These are phyloP conservation scores for Anthoceros angustus DNA, from an alignment of 225 moss, liverwort and hornwort species.

Conservation along the genomic window DNA sequence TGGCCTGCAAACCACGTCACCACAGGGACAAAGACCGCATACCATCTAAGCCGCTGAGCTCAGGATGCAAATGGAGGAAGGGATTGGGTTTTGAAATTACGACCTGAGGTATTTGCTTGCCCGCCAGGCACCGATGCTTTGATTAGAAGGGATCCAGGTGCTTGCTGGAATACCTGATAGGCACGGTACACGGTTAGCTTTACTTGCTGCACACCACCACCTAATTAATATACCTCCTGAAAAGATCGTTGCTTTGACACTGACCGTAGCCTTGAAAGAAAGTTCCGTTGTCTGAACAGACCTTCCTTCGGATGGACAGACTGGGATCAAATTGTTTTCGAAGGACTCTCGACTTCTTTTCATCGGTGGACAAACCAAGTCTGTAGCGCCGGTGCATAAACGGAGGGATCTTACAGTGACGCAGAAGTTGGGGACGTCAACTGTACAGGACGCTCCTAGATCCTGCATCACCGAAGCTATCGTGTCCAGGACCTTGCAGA, in stretches of 20 bases:
- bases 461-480: constrained; percentile 43
- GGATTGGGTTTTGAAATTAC: not conserved
- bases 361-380: not conserved
- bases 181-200: not conserved
- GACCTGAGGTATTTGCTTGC: not conserved
- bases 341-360: not conserved
- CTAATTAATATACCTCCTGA: not conserved
- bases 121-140: constrained; percentile 50
- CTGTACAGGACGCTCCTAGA: constrained; percentile 35
- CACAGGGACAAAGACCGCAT: not conserved
- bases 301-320: not conserved
- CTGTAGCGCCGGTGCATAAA: not conserved
- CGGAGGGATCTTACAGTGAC: constrained; percentile 28
- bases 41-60: not conserved
- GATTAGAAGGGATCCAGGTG: constrained; percentile 70
- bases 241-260: not conserved
- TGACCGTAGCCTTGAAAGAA: not conserved
- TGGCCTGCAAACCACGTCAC: not conserved
- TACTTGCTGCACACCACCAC: not conserved
- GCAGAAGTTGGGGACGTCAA: constrained; percentile 52
- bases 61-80: not conserved
- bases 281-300: not conserved
- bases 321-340: not conserved
- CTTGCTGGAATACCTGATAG: constrained; percentile 78
- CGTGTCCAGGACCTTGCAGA: constrained; percentile 61